Evolutionary conservation across 1,139 yeast species (phyloP), one percentile per base, ranked within the genome.

Genomic region (Blastobotrys elegans): DNA sequence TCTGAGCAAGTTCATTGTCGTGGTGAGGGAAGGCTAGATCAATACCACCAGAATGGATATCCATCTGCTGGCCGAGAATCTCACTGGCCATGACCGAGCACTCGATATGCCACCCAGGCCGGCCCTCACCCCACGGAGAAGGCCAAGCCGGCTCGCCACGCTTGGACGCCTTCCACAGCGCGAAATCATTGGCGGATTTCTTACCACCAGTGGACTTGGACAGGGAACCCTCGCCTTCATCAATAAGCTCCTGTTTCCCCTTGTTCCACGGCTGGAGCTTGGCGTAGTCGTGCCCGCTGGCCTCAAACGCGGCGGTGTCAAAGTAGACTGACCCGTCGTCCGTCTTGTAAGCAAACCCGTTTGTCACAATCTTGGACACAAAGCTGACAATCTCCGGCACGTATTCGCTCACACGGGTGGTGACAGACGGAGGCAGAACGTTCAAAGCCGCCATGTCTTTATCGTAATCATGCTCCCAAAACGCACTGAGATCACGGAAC

Each of bases 61-160:
- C 99, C 76, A 94, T 84, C 50, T 76, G 75, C 31, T 77, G 69
- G 1, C 97, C 97, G 38, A 86, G 75, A 42, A 89, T 77, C 59
- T 89, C 96, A 46, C 92, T 78, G 1, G 98, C 98, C 99, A 92
- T 92, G 14, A 92, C 98, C 5, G 97, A 89, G 74, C 99, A 92
- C 69, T 92, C 99, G 66, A 92, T 92, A 65, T 92, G 99, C 99
- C 99, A 92, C 2, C 99, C 99, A 2, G 99, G 99, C 66, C 99
- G 84, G 43, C 98, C 99, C 51, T 75, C 74, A 31, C 98, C 98
- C 97, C 97, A 92, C 35, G 94, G 90, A 2, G 96, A 87, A 2
- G 75, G 76, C 97, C 98, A 92, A 40, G 81, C 77, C 17, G 99
- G 99, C 70, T 92, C 99, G 58, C 99, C 99, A 1, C 95, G 92